These are phyloP conservation scores for Naegleria fowleri DNA, from an alignment of 208 protist genomes.

Conservation along the genomic window DNA sequence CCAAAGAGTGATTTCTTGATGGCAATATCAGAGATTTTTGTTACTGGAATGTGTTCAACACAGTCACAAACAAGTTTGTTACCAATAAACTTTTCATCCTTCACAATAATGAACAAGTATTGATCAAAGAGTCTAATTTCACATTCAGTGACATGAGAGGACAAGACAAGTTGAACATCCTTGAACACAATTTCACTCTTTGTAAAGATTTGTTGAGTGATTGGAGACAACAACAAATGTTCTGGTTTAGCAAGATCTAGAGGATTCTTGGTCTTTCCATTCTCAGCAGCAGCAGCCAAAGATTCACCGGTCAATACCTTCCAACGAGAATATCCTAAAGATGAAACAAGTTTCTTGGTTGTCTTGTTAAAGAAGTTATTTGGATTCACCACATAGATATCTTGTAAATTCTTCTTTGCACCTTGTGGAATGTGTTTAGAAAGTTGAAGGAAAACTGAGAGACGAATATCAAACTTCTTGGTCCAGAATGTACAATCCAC, in stretches of 20 bases:
- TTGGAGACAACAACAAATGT: neutral
- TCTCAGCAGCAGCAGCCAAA: neutral
- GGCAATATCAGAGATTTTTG: neutral
- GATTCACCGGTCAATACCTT: neutral
- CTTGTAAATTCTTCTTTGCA: slow-evolving; percentile 10
- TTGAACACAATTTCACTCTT: neutral
- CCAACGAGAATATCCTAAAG: neutral
- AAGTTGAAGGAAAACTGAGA: neutral
- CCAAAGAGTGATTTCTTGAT: neutral
- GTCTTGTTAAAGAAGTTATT: neutral
- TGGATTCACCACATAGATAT: neutral
- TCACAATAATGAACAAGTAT: neutral
- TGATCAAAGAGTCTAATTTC: neutral
- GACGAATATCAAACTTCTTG: neutral
- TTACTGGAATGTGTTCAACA: neutral
- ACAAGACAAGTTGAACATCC: neutral
- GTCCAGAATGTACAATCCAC: neutral
- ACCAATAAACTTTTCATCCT: neutral
- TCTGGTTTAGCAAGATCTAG: neutral
- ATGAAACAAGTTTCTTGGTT: neutral
- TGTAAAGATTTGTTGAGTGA: neutral
- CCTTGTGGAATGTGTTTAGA: neutral
- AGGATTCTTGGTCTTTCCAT: neutral
- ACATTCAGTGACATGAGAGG: neutral
- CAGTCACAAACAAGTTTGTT: neutral